Percentiles rank a stretch among this genome's conserved stretches.
These are phyloP conservation scores for Pythium brassicae DNA, from an alignment of 352 stramenopile genomes.

Conservation along the genomic window DNA sequence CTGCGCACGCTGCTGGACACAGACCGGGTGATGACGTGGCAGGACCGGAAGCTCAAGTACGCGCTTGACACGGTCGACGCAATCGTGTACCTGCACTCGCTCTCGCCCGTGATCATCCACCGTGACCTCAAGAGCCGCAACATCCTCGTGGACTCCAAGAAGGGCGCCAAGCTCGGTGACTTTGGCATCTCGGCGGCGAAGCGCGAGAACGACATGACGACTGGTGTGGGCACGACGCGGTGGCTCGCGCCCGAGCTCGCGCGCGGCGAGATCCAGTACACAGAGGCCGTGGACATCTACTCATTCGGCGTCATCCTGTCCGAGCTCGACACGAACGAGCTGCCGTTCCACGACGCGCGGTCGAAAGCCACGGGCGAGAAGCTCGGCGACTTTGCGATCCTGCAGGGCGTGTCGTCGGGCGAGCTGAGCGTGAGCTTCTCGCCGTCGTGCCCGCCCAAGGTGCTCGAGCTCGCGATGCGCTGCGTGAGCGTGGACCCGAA, in stretches of 20 bases:
- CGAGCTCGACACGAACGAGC: conserved; percentile 62
- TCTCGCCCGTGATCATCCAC: conserved; percentile 61
- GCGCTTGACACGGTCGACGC: conserved; percentile 62
- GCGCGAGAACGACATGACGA: conserved; percentile 54
- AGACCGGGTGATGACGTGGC: conserved; percentile 22
- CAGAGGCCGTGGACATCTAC: conserved; percentile 64
- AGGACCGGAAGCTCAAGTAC: conserved; percentile 42
- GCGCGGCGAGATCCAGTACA: conserved; percentile 55
- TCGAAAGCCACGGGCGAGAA: conserved; percentile 21
- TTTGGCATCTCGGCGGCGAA: conserved; percentile 63
- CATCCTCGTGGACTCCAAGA: conserved; percentile 56
- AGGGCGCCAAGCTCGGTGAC: conserved; percentile 60
- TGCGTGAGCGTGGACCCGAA: conserved; percentile 51
- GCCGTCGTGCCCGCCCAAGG: conserved; percentile 32
- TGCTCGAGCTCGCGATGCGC: conserved; percentile 39
- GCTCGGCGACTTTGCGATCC: conserved; percentile 55
- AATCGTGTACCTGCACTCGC: conserved; percentile 66
- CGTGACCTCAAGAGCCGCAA: conserved; percentile 74
- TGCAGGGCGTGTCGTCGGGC: conserved; percentile 49
- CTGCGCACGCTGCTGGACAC: conserved; percentile 48
- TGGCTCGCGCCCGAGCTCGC: conserved; percentile 65
- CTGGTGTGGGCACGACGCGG: conserved; percentile 50
- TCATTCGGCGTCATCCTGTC: conserved; percentile 65
- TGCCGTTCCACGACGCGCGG: conserved; percentile 52
- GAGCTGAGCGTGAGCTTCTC: conserved; percentile 36